phyloP scores from a whole-genome alignment of 352 stramenopile species.

The Phytophthora cajani region DNA sequence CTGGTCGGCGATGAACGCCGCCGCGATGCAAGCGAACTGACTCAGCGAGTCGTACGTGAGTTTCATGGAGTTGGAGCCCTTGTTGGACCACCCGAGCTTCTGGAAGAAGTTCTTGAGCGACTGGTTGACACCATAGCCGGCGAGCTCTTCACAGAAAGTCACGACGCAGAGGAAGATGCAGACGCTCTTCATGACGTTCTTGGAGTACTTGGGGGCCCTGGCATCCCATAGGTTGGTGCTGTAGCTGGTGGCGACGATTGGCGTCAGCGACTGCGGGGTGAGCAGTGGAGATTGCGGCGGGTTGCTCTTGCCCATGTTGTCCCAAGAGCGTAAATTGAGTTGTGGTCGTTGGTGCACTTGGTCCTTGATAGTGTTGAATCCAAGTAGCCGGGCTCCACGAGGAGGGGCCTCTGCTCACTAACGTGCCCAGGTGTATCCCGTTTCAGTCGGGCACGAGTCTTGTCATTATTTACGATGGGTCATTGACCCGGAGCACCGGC shows the following conservation, averaged over 20 bases:
- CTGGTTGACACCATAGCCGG: slow-evolving; percentile 63
- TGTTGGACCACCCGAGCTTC: slow-evolving; percentile 60
- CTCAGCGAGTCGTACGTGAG: slow-evolving; percentile 66
- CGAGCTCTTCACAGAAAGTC: slow-evolving; percentile 47
- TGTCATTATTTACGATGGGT: neutral
- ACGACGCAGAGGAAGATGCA: slow-evolving; percentile 63
- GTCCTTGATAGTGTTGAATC: neutral
- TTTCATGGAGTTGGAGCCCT: slow-evolving; percentile 69
- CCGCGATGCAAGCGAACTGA: slow-evolving; percentile 65
- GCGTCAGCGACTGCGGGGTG: slow-evolving; percentile 15
- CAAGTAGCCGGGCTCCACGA: neutral
- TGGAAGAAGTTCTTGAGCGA: slow-evolving; percentile 73
- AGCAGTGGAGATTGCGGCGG: neutral
- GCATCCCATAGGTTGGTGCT: slow-evolving; percentile 48
- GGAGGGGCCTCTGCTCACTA: neutral
- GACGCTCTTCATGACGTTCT: slow-evolving; percentile 59
- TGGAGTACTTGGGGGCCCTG: slow-evolving; percentile 54
- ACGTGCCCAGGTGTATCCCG: too few species aligned
- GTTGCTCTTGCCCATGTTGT: neutral
- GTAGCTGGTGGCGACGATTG: slow-evolving; percentile 10
- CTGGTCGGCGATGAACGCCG: slow-evolving; percentile 63
- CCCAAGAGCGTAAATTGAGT: neutral
- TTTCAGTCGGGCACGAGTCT: neutral
- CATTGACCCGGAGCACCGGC: neutral
- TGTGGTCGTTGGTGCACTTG: neutral